phyloP scores from a whole-genome alignment of 1,139 yeast genomes.

The Waltiozyma sp. region DNA sequence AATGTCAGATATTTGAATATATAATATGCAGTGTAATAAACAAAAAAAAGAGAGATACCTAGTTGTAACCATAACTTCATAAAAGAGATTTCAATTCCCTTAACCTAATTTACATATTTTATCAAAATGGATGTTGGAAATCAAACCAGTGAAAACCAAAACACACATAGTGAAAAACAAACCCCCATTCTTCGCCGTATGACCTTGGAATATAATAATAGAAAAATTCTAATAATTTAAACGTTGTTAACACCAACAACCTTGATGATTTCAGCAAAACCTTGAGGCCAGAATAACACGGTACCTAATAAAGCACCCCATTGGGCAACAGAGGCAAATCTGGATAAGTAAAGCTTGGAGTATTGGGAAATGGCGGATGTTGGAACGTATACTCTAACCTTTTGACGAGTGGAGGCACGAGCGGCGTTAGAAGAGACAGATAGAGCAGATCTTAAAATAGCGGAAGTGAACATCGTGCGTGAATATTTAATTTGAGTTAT shows the following conservation, averaged over 20 bases:
- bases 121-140: no score
- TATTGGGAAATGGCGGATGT: background rate
- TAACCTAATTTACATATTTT: no score
- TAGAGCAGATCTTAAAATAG: constrained; percentile 17
- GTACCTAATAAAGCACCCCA: constrained; percentile 4
- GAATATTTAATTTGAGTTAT: no score
- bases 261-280: constrained; percentile 1
- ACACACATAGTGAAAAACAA: no score
- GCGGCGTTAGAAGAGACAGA: constrained; percentile 12
- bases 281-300: constrained; percentile 5
- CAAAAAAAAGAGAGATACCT: no score
- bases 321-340: constrained; percentile 2
- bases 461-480: constrained; percentile 13
- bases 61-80: background rate
- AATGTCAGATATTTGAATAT: no score
- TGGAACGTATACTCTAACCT: background rate
- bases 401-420: constrained; percentile 6
- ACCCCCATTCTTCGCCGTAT: no score
- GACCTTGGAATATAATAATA: no score
- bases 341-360: background rate
- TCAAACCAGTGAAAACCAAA: no score
- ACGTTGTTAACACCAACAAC: constrained; percentile 3
- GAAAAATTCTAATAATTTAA: background rate
- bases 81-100: background rate
- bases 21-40: no score